Base-by-base conservation (phyloP, 2,329 filamentous ascomycete species). In the Paraconiothyrium sp. region DNA sequence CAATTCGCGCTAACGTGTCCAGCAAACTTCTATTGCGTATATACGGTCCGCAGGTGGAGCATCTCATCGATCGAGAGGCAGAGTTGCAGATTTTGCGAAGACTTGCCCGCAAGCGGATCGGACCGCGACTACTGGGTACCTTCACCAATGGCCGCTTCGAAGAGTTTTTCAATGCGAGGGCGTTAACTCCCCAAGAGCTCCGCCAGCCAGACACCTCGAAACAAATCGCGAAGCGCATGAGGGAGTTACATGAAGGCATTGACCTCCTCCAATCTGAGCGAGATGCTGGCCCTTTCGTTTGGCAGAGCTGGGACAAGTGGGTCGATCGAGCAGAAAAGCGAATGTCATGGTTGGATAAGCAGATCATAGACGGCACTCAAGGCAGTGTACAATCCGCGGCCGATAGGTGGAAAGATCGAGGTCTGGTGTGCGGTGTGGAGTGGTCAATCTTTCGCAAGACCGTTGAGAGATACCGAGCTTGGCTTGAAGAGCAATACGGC, bases 161-260 rank as follows among this genome's bases (percentile, higher is more conserved):
- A 79, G 91, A 99, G 77, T 98, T 90, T 75, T 92, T 97, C 76
- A 88, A 97, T 74, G 93, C 95, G 0, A 88, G 88, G 41, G 90
- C 95, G 0, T 85, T 99, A 46, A 94, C 90, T 0, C 85, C 90
- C 0, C 83, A 86, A 30, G 92, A 97, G 67, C 80, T 99, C 49
- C 90, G 92, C 41, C 88, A 92, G 35, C 87, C 92, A 0, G 92
- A 93, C 54, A 97, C 92, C 0, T 96, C 92, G 37, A 91, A 88
- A 72, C 92, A 97, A 75, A 99, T 99, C 73, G 94, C 95, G 13
- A 98, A 98, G 83, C 92, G 95, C 54, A 97, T 99, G 93, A 87
- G 94, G 65, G 95, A 99, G 78, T 85, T 99, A 39, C 95, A 99
- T 72, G 92, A 97, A 56, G 95, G 95, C 0, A 90, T 99, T 64